Evolutionary conservation across 805 yeast species (phyloP), one percentile per base, ranked within the genome.

Genomic region (Nakazawaea ambrosiae): DNA sequence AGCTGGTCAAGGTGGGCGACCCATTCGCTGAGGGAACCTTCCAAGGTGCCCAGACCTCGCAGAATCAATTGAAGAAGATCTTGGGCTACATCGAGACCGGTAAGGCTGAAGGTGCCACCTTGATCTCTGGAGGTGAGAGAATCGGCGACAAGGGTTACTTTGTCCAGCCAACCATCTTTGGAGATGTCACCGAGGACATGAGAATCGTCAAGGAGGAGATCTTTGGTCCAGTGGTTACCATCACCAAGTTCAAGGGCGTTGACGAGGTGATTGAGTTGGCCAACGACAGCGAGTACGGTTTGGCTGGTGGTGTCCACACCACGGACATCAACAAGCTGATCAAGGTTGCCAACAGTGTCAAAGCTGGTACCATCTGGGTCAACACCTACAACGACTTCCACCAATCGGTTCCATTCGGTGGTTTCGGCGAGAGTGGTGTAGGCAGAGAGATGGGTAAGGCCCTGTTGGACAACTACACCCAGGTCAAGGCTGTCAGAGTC

Each of bases 271-370:
- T 87, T 43, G 67, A 63, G 36, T 65, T 70, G 61, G 89, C 92
- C 45, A 87, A 87, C 61, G 78, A 80, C 58, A 70, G 88, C 27
- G 75, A 74, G 40, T 84, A 79, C 54, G 96, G 96, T 49, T 72
- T 87, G 49, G 94, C 95, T 53, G 92, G 95, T 37, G 92, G 88
- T 66, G 64, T 87, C 40, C 92, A 86, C 71, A 78, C 95, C 32
- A 63, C 68, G 36, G 77, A 81, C 53, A 52, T 80, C 41, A 75
- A 70, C 65, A 78, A 70, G 49, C 92, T 82, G 22, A 58, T 78
- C 43, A 73, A 72, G 37, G 82, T 82, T 40, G 70, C 92, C 30
- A 70, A 72, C 60, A 69, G 72, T 58, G 54, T 84, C 43, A 76
- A 75, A 54, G 81, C 89, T 41, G 95, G 95, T 63, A 77, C 90